These are phyloP conservation scores for Amylostereum areolatum DNA, from an alignment of 1,284 basidiomycete species.

Conservation along the genomic window DNA sequence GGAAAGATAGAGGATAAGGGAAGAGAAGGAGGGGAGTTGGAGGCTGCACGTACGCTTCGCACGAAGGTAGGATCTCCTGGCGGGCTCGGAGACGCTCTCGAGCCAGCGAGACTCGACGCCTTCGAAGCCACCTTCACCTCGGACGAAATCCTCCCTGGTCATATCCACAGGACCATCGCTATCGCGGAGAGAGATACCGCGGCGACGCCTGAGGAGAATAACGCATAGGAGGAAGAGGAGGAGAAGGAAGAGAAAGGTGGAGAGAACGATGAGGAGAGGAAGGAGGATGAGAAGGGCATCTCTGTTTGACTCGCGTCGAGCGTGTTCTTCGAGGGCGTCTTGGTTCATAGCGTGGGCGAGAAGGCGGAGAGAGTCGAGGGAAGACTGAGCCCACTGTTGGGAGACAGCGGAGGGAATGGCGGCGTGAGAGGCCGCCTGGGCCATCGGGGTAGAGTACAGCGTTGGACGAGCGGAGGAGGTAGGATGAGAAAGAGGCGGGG, in stretches of 20 bases:
- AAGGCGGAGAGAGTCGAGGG: background rate
- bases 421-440: background rate
- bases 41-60: slow-evolving; percentile 70
- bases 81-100: slow-evolving; percentile 69
- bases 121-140: slow-evolving; percentile 88
- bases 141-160: slow-evolving; percentile 82
- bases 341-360: background rate
- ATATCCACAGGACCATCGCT: slow-evolving; percentile 92
- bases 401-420: slow-evolving; percentile 2
- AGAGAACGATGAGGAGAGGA: slow-evolving; percentile 87
- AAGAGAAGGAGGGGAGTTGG: slow-evolving; percentile 4
- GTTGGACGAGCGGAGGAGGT: background rate
- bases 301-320: slow-evolving; percentile 17
- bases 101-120: slow-evolving; percentile 92
- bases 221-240: slow-evolving; percentile 86
- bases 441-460: too few species aligned
- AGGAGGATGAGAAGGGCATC: slow-evolving; percentile 56
- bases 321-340: too few species aligned
- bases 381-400: background rate
- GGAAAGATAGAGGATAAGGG: slow-evolving; percentile 7
- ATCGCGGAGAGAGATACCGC: slow-evolving; percentile 81
- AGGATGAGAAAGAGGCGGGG: background rate
- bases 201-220: slow-evolving; percentile 73
- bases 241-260: slow-evolving; percentile 89
- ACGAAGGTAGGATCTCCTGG: slow-evolving; percentile 71